A percentile compares a stretch with the other conserved stretches of the same genome.
Conservation (phyloP, 495 filamentous ascomycete genomes). For the Neurospora sp. region DNA sequence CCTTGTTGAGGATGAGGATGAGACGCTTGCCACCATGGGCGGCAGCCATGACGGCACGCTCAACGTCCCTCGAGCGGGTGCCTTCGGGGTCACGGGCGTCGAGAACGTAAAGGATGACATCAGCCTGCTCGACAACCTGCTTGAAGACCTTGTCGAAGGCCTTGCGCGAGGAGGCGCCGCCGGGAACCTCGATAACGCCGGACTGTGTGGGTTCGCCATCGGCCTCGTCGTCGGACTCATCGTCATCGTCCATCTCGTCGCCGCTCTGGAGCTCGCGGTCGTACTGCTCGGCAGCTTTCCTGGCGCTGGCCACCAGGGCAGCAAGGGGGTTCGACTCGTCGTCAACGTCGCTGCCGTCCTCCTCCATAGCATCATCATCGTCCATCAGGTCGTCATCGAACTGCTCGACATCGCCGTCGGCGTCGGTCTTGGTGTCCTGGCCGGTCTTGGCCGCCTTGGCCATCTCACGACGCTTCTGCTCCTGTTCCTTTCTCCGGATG, state of each 20-base stretch:
- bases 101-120: constrained; percentile 89
- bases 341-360: constrained; percentile 36
- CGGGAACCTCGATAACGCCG: constrained; percentile 24
- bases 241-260: constrained; percentile 51
- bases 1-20: constrained; percentile 94
- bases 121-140: constrained; percentile 77
- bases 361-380: constrained; percentile 33
- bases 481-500: constrained; percentile 70
- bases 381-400: constrained; percentile 24
- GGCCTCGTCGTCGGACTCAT: constrained; percentile 48
- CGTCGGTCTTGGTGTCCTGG: constrained; percentile 29
- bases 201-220: constrained; percentile 37
- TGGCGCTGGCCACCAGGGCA: constrained; percentile 82
- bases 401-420: constrained; percentile 31
- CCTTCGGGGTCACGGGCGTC: constrained; percentile 90
- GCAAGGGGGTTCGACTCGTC: constrained; percentile 76
- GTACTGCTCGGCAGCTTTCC: constrained; percentile 75
- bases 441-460: constrained; percentile 51
- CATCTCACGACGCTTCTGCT: constrained; percentile 55
- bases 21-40: constrained; percentile 75
- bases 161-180: constrained; percentile 61
- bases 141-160: constrained; percentile 96
- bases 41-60: constrained; percentile 79
- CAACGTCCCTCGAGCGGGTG: constrained; percentile 81
- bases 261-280: constrained; percentile 49